Conservation (phyloP, 805 yeast species). For the Candida vaughaniae region DNA sequence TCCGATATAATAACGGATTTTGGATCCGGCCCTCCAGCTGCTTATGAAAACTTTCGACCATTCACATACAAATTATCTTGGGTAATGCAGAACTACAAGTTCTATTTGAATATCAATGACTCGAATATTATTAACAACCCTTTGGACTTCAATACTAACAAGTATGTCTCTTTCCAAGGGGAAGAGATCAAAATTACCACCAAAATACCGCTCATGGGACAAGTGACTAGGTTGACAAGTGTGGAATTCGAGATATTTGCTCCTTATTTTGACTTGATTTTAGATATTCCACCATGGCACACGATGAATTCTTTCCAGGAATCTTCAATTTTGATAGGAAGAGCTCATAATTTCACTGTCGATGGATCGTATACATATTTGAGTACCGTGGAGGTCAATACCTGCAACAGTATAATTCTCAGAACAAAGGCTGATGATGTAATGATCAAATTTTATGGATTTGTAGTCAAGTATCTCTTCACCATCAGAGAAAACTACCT, state of each 20-base stretch:
- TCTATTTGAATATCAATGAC: constrained; percentile 81
- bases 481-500: constrained; percentile 83
- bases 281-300: constrained; percentile 92
- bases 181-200: constrained; percentile 47
- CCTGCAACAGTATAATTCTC: constrained; percentile 68
- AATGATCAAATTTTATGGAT: constrained; percentile 75
- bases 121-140: constrained; percentile 88
- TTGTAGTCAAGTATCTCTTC: constrained; percentile 70
- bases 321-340: constrained; percentile 59
- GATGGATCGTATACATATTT: constrained; percentile 66
- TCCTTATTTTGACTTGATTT: constrained; percentile 55
- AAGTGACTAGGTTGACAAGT: constrained; percentile 50
- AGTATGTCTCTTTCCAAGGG: constrained; percentile 73
- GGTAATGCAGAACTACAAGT: constrained; percentile 53
- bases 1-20: constrained; percentile 78
- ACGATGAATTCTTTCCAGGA: constrained; percentile 72
- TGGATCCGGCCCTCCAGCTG: constrained; percentile 64
- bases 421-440: constrained; percentile 66
- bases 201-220: constrained; percentile 57
- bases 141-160: constrained; percentile 76
- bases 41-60: constrained; percentile 78
- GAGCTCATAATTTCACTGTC: constrained; percentile 58
- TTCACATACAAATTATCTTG: constrained; percentile 61
- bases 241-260: constrained; percentile 54
- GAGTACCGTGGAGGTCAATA: constrained; percentile 57